phyloP scores from a whole-genome alignment of 768 basidiomycete genomes.

The Thelephora ganbajun region DNA sequence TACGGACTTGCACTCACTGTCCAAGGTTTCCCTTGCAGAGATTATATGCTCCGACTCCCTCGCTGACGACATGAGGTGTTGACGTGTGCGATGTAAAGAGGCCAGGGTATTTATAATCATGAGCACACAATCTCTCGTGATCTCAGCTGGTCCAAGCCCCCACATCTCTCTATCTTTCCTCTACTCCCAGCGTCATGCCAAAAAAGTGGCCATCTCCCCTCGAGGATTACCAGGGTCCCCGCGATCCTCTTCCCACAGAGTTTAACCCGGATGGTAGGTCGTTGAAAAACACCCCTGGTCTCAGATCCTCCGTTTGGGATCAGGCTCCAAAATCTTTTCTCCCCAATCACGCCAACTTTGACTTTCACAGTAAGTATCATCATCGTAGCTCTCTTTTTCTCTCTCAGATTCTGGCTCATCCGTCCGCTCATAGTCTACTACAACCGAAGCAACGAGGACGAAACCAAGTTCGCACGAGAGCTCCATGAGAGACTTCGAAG shows the following conservation, averaged over 20 bases:
- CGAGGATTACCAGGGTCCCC: constrained; percentile 22
- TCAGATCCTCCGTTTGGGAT: constrained; percentile 36
- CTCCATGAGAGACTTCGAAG: constrained; percentile 44
- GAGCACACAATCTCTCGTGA: too few relatives aligned
- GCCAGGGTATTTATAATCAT: too few relatives aligned
- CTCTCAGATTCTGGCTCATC: background rate
- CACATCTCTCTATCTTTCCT: background rate
- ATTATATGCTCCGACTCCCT: constrained; percentile 33
- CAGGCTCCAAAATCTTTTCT: constrained; percentile 41
- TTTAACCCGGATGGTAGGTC: constrained; percentile 45
- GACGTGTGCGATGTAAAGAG: too few relatives aligned
- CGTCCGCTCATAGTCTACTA: constrained; percentile 56
- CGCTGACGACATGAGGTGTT: too few relatives aligned
- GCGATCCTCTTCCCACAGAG: constrained; percentile 25
- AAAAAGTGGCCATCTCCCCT: constrained; percentile 18
- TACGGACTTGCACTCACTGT: constrained; percentile 28
- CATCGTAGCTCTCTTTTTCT: background rate
- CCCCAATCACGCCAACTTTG: constrained; percentile 44
- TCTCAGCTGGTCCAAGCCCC: background rate
- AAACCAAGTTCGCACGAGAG: constrained; percentile 35
- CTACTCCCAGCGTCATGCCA: background rate
- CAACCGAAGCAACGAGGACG: constrained; percentile 27
- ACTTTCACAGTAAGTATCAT: constrained; percentile 51
- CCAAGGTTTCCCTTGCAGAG: constrained; percentile 57
- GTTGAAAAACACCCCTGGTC: constrained; percentile 31